These are phyloP conservation scores for Acmispon strigosus DNA, from an alignment of 306 rosid genomes.

Conservation along the genomic window DNA sequence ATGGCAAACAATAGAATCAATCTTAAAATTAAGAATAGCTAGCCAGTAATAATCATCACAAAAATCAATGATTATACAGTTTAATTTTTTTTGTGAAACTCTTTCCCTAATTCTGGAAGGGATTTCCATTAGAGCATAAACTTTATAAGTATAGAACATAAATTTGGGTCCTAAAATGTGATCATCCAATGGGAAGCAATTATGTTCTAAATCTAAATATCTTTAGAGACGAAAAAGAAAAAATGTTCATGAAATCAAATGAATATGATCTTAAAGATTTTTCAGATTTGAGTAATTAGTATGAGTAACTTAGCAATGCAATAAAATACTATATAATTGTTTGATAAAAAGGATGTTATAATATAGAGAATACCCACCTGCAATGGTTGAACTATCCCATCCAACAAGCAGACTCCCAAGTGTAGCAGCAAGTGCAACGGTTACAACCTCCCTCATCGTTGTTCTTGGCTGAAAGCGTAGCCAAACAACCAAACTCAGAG, in stretches of 20 bases:
- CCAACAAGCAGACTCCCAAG: conserved; percentile 77
- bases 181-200: too few species aligned
- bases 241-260: background rate
- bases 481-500: background rate
- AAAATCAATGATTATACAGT: too few species aligned
- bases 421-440: conserved; percentile 77
- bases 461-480: background rate
- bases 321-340: background rate
- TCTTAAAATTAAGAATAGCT: background rate
- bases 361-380: conserved; percentile 34
- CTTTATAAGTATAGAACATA: too few species aligned
- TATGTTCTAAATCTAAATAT: too few species aligned
- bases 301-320: background rate
- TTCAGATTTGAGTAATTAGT: too few species aligned
- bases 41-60: background rate
- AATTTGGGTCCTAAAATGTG: too few species aligned
- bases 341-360: background rate
- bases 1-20: conserved; percentile 5
- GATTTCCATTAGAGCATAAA: background rate
- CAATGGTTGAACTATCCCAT: conserved; percentile 96
- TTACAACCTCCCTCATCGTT: conserved; percentile 71
- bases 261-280: background rate
- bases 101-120: background rate
- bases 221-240: background rate
- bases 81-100: background rate